Conservation (phyloP, 257 asterid species). For the Solanum paucissectum region DNA sequence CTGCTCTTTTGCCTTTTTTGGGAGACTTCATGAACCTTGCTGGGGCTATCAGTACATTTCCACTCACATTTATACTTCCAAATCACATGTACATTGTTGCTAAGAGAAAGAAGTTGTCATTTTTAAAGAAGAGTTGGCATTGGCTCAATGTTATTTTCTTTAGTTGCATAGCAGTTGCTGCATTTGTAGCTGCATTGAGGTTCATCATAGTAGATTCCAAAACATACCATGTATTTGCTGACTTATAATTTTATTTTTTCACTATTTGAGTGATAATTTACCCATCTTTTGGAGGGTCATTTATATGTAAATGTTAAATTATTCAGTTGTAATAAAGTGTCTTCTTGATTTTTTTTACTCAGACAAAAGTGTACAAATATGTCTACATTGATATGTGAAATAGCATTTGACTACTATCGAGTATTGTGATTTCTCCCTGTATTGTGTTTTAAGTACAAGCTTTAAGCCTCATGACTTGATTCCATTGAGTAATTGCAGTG, state of each 20-base stretch:
- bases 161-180: slow-evolving; percentile 41
- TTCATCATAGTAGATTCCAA: slow-evolving; percentile 56
- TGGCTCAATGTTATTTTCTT: slow-evolving; percentile 73
- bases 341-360: background rate
- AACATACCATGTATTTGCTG: slow-evolving; percentile 63
- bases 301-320: background rate
- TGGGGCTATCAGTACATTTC: slow-evolving; percentile 88
- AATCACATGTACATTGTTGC: slow-evolving; percentile 93
- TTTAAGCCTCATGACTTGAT: background rate
- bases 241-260: slow-evolving; percentile 19
- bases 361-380: background rate
- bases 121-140: slow-evolving; percentile 71
- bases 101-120: slow-evolving; percentile 27
- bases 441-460: background rate
- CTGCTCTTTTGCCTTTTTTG: slow-evolving; percentile 81
- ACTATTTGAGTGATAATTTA: background rate
- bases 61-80: slow-evolving; percentile 94
- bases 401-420: background rate
- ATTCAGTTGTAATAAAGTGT: background rate
- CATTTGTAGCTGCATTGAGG: slow-evolving; percentile 65
- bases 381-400: background rate
- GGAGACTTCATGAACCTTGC: slow-evolving; percentile 99
- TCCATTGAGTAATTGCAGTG: background rate
- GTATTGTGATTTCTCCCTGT: background rate
- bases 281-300: background rate